Evolutionary conservation across 257 asterid genomes (phyloP), one percentile per base, ranked within the genome.

Genomic region (Penstemon newberryi): DNA sequence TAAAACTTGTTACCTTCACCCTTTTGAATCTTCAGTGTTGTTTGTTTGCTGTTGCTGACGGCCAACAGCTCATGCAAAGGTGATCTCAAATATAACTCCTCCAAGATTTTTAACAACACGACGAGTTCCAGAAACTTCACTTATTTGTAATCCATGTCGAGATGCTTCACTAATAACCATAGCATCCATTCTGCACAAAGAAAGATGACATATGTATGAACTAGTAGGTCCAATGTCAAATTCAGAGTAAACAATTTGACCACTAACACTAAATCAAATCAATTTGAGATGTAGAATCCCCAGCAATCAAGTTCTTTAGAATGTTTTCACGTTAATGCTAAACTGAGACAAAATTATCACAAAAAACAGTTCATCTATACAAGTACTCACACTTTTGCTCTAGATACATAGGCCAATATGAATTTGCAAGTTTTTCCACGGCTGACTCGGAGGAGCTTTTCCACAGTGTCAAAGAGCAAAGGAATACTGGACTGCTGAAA

Each of bases 401-500:
- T 77, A 58, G 99, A 93, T 52, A 93, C 86, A 54, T 93, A 93
- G 69, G 87, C 96, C 83, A 90, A 73, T 59, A 87, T 83, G 73
- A 88, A 93, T 65, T 85, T 86, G 82, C 97, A 87, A 11, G 85
- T 83, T 56, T 54, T 73, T 67, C 68, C 78, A 51, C 61, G 71
- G 66, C 84, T 70, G 70, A 66, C 73, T 0, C 38, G 42, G 67
- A 90, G 92, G 60, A 93, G 89, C 83, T 73, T 77, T 70, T 74
- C 78, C 70, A 88, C 97, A 4, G 97, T 85, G 69, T 83, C 83
- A 65, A 90, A 90, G 67, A 93, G 96, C 80, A 79, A 76, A 61
- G 97, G 92, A 71, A 93, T 71, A 72, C 79, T 93, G 4, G 80
- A 65, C 84, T 93, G 98, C 83, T 90, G 99, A 82, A 90, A 93